Evolutionary conservation across 2,329 filamentous ascomycete species (phyloP), one percentile per base, ranked within the genome.

Genomic region (Spiromastix sp.): DNA sequence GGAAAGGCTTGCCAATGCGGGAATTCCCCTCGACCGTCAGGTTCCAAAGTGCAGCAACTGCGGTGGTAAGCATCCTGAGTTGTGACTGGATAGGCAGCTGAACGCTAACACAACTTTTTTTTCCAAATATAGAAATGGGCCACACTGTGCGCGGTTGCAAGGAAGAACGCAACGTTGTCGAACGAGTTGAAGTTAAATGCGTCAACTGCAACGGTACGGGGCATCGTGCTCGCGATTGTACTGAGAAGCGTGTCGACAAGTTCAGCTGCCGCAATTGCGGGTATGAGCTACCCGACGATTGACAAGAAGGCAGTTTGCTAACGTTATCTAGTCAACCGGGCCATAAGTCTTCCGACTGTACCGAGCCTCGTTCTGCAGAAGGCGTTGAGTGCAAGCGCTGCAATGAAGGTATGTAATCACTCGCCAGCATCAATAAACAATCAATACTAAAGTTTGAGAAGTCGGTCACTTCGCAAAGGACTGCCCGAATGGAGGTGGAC

Each of bases 231-330:
- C 67, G 67, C 34, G 66, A 70, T 40, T 70, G 66, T 45, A 45
- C 49, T 6, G 48, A 60, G 36, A 33, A 48, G 13, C 64, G 63
- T 31, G 47, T 45, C 29, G 54, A 60, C 40, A 53, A 48, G 33
- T 56, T 50, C 34, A 55, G 58, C 18, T 75, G 71, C 52, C 71
- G 67, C 46, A 70, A 74, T 40, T 74, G 71, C 57, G 64, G 68
- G 51, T 65, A 52, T 35, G 57, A 32, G 12, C 5, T 4, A 18
- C 3, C 21, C 13, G n/a, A 15, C 8, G n/a, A 6, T 15, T 12
- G 12, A n/a, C 12, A 9, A 12, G 8, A 16, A 9, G 15, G 8
- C 4, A 29, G 13, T 13, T 17, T 25, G 26, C 45, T 57, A 26
- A 58, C 39, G 19, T n/a, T 12, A 19, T 27, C 18, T 32, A 64